Evolutionary conservation across 768 basidiomycete species (phyloP).

Genomic region (Lentinula sp.): DNA sequence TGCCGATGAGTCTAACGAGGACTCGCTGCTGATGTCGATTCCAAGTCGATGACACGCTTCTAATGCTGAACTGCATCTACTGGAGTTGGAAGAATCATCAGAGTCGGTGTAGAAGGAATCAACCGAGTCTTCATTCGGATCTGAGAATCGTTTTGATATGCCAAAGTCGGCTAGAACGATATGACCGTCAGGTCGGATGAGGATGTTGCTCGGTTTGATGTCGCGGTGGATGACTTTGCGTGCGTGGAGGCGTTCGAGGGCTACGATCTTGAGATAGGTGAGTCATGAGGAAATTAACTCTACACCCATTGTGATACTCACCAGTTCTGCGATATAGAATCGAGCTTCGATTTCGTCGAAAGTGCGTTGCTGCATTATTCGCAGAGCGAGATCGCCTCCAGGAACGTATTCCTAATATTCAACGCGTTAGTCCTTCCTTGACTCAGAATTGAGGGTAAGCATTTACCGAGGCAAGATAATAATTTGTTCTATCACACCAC

Average conservation of each 20-base stretch:
- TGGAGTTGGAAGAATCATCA: slow-evolving; percentile 5
- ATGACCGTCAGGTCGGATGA: slow-evolving; percentile 12
- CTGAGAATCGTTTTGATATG: neutral
- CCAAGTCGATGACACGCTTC: slow-evolving; percentile 2
- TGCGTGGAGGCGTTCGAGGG: slow-evolving; percentile 11
- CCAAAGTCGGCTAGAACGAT: slow-evolving; percentile 15
- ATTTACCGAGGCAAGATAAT: slow-evolving; percentile 18
- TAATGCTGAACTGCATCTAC: neutral
- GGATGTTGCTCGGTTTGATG: slow-evolving; percentile 17
- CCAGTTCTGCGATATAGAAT: slow-evolving; percentile 18
- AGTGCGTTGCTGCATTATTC: neutral
- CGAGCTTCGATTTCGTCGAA: slow-evolving; percentile 9
- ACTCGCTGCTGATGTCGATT: neutral
- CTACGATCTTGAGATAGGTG: slow-evolving; percentile 7
- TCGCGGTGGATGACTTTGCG: slow-evolving; percentile 14
- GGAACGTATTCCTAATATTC: slow-evolving; percentile 16
- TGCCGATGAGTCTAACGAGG: neutral
- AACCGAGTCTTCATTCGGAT: neutral
- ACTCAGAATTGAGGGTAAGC: neutral
- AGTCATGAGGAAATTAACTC: neutral
- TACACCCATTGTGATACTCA: slow-evolving; percentile 6
- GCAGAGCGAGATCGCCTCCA: slow-evolving; percentile 13
- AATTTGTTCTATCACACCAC: slow-evolving; percentile 14
- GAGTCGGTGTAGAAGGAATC: neutral
- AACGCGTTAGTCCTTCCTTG: neutral